phyloP scores from a whole-genome alignment of 2,329 filamentous ascomycete species.

The Alternaria hordeiaustralica region DNA sequence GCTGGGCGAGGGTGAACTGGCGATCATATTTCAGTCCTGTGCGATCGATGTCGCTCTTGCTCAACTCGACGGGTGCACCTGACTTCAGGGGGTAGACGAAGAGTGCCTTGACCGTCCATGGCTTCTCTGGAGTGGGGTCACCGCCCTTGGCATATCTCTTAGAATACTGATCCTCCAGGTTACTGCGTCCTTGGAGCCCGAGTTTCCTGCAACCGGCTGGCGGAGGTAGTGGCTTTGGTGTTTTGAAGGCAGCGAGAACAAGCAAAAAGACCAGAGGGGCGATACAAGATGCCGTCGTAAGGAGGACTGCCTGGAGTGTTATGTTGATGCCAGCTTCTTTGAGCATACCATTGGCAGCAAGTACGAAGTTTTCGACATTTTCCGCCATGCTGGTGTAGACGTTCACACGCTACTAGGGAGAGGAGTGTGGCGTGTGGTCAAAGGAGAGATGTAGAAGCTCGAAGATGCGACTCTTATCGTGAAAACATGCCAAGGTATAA shows the following conservation, averaged over 20 bases:
- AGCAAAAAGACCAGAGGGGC: constrained; percentile 31
- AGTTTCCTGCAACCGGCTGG: constrained; percentile 60
- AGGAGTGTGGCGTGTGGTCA: constrained; percentile 6
- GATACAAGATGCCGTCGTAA: constrained; percentile 18
- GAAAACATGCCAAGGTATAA: constrained; percentile 15
- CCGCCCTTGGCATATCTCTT: constrained; percentile 53
- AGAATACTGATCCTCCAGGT: constrained; percentile 64
- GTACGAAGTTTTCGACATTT: constrained; percentile 23
- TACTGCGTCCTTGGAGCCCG: constrained; percentile 57
- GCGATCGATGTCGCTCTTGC: constrained; percentile 66
- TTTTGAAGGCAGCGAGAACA: constrained; percentile 31
- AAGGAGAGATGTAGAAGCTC: not conserved
- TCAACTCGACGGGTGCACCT: constrained; percentile 77
- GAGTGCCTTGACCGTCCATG: constrained; percentile 67
- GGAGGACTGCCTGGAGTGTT: constrained; percentile 25
- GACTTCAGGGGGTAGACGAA: constrained; percentile 86
- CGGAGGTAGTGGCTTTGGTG: constrained; percentile 28
- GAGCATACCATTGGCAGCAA: constrained; percentile 17
- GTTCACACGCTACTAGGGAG: not conserved
- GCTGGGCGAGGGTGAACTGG: constrained; percentile 81
- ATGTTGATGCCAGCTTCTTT: constrained; percentile 17
- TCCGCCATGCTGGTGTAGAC: constrained; percentile 18
- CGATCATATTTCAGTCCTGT: constrained; percentile 80
- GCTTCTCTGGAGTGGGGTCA: constrained; percentile 31
- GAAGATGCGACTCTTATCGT: constrained; percentile 21